Percentiles rank a stretch among this genome's conserved stretches.
phyloP scores from a whole-genome alignment of 1,284 basidiomycete species.

The Laetiporus sulphureus region DNA sequence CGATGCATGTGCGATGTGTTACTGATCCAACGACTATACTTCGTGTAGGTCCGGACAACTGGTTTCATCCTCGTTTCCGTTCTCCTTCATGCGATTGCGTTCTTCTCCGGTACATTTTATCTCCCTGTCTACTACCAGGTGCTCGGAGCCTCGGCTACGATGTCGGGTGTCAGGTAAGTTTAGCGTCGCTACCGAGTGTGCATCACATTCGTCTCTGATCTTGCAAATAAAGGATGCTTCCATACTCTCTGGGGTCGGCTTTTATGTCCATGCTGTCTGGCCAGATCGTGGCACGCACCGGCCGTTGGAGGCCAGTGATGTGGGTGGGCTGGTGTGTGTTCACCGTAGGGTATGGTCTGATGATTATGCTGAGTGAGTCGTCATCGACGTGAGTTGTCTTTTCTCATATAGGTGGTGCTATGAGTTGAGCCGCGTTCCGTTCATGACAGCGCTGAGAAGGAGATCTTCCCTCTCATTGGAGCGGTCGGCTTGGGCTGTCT shows the following conservation, averaged over 20 bases:
- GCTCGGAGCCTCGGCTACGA: constrained; percentile 69
- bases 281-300: constrained; percentile 49
- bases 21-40: neutral
- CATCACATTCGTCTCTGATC: neutral
- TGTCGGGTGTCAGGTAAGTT: constrained; percentile 61
- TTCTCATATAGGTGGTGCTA: neutral
- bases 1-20: neutral
- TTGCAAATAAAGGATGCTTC: constrained; percentile 51
- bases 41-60: constrained; percentile 63
- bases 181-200: no score
- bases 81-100: constrained; percentile 63
- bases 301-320: constrained; percentile 59
- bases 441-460: constrained; percentile 44
- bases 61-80: constrained; percentile 53
- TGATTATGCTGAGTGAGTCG: constrained; percentile 42
- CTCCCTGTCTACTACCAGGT: constrained; percentile 78
- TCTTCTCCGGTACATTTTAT: constrained; percentile 63
- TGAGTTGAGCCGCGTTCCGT: neutral
- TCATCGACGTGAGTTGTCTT: constrained; percentile 37
- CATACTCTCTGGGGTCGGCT: constrained; percentile 64
- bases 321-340: constrained; percentile 52
- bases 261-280: constrained; percentile 55
- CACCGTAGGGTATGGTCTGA: constrained; percentile 59
- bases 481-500: constrained; percentile 56
- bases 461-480: constrained; percentile 53